Base-by-base conservation (phyloP, 352 stramenopile genomes). In the Phytophthora foliorum region DNA sequence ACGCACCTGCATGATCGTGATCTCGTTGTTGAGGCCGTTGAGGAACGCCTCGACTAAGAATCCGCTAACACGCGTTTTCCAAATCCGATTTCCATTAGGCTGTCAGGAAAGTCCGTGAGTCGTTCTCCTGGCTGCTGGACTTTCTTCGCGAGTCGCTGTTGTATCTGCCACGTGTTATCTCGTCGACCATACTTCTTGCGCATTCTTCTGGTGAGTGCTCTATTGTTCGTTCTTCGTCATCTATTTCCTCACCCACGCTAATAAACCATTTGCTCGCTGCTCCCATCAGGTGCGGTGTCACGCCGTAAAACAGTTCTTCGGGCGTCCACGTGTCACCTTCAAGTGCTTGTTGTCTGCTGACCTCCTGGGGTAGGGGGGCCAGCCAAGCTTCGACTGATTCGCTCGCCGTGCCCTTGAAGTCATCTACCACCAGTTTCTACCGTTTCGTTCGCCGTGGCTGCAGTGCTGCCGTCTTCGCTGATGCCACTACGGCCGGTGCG, bases 311-410 rank as follows among this genome's bases (percentile, higher is more conserved):
- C 1, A 36, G 45, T 6, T 52, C 45, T 11, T 52, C 22, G 3
- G 45, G 6, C 6, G 45, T 52, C 45, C 45, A 52, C 0, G 22
- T 52, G 24, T 52, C 45, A 9, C 45, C 19, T 3, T 24, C 45
- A 0, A 52, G 22, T 5, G 21, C 13, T 16, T 9, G 10, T 21
- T 52, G 45, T 11, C 45, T 4, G 6, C 32, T 11, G 17, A 52
- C 45, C 22, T 36, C 45, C 32, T 34, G 21, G 9, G 24, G 14
- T 8, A 36, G 9, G 4, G 45, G 17, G 10, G 45, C 21, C 21
- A 52, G 22, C 45, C 45, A 52, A 5, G 45, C 19, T 32, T 52
- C 45, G 6, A 52, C 24, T 3, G 45, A 52, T 24, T 52, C 21
- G 9, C 22, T 36, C 6, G 45, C 14, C 45, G 29, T 52, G 3